Percentiles rank a stretch among this genome's conserved stretches.
Evolutionary conservation across 257 asterid species (phyloP).

Genomic region (Fraxinus pennsylvanica): DNA sequence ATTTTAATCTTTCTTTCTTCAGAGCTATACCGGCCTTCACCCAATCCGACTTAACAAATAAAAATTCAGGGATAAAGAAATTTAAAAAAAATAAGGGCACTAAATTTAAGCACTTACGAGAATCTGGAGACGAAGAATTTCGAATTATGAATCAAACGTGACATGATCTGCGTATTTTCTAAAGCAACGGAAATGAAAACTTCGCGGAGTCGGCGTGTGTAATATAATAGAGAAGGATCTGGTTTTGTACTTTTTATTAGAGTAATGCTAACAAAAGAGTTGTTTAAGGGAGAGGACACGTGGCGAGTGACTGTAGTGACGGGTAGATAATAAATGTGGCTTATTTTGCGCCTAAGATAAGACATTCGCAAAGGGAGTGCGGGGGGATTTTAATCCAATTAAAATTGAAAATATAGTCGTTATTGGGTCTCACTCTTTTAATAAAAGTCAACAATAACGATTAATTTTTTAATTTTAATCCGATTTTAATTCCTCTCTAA

Average conservation of each 20-base stretch:
- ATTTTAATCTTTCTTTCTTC: not conserved
- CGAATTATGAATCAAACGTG: slow-evolving; percentile 64
- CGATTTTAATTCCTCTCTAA: too few species aligned
- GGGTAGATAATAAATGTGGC: slow-evolving; percentile 40
- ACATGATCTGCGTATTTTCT: slow-evolving; percentile 34
- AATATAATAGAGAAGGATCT: not conserved
- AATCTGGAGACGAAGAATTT: slow-evolving; percentile 48
- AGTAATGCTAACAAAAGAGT: too few species aligned
- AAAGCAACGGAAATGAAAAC: not conserved
- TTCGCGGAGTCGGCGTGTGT: slow-evolving; percentile 13
- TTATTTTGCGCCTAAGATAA: slow-evolving; percentile 32
- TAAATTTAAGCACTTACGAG: slow-evolving; percentile 38
- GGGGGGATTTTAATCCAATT: too few species aligned
- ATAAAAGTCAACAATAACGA: too few species aligned
- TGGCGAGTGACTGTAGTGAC: slow-evolving; percentile 24
- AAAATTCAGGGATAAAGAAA: not conserved
- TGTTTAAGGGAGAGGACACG: slow-evolving; percentile 25
- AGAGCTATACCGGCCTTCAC: not conserved
- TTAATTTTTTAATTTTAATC: too few species aligned
- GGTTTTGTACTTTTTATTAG: not conserved
- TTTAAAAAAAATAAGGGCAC: not conserved
- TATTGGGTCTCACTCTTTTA: too few species aligned
- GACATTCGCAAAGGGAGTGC: too few species aligned
- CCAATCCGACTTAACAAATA: not conserved
- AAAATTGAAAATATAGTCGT: too few species aligned